Evolutionary conservation across 805 yeast species (phyloP).

Genomic region (Pichia kluyveri): DNA sequence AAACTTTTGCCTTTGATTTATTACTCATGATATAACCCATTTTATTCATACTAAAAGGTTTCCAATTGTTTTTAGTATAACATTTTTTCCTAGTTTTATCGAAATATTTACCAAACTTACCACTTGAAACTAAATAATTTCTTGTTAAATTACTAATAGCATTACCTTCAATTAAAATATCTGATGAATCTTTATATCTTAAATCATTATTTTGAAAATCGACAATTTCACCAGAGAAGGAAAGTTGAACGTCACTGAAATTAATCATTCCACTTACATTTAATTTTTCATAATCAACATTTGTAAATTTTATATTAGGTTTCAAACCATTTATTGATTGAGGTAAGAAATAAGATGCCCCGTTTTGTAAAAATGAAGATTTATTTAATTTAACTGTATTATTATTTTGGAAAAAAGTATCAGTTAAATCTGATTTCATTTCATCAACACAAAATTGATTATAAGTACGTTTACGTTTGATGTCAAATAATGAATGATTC

Average conservation of each 20-base stretch:
- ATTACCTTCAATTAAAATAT: slow-evolving; percentile 22
- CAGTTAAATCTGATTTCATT: background rate
- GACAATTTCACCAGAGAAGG: slow-evolving; percentile 22
- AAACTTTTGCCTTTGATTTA: background rate
- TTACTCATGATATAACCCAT: slow-evolving; percentile 18
- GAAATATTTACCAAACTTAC: slow-evolving; percentile 16
- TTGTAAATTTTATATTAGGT: slow-evolving; percentile 15
- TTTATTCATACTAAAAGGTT: slow-evolving; percentile 22
- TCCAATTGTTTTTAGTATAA: slow-evolving; percentile 14
- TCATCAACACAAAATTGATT: slow-evolving; percentile 9
- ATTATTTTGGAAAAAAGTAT: background rate
- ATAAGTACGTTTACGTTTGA: slow-evolving; percentile 7
- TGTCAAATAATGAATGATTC: background rate
- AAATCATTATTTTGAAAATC: slow-evolving; percentile 24
- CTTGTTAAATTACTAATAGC: slow-evolving; percentile 22
- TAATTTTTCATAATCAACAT: slow-evolving; percentile 10
- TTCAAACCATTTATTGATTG: slow-evolving; percentile 7
- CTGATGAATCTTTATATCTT: slow-evolving; percentile 15
- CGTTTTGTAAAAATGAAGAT: slow-evolving; percentile 21
- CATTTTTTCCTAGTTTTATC: slow-evolving; percentile 16
- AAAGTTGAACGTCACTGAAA: slow-evolving; percentile 13
- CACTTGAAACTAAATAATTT: slow-evolving; percentile 21
- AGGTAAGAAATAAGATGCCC: slow-evolving; percentile 14
- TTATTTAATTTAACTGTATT: background rate
- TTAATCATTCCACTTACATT: slow-evolving; percentile 16